phyloP scores from a whole-genome alignment of 306 rosid species.

The Fagus sylvatica region DNA sequence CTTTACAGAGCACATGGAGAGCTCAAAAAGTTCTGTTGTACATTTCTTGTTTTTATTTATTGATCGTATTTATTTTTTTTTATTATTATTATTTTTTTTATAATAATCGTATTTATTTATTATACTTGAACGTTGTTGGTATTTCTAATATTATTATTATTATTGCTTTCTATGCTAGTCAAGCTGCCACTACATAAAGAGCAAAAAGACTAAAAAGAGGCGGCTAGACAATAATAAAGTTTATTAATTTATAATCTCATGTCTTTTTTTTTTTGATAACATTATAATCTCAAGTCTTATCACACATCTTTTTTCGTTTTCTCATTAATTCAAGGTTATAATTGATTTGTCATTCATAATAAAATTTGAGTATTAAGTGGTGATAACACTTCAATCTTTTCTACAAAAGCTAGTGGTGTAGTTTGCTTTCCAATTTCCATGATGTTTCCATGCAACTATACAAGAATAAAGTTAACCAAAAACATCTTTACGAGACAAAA shows the following conservation, averaged over 20 bases:
- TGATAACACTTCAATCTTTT: background rate
- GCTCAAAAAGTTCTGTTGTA: conserved; percentile 8
- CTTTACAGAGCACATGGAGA: conserved; percentile 34
- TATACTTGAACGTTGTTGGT: too few relatives aligned
- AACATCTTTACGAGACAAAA: background rate
- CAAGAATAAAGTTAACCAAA: background rate
- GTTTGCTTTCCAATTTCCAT: background rate
- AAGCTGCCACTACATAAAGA: conserved; percentile 25
- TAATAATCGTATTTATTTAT: too few relatives aligned
- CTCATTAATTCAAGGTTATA: background rate
- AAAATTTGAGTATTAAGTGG: background rate
- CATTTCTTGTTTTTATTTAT: conserved; percentile 6
- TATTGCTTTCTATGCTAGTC: background rate
- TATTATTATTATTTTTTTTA: too few relatives aligned
- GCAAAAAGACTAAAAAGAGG: conserved; percentile 38
- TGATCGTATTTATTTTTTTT: background rate
- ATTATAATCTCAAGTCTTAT: background rate
- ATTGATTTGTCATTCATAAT: background rate
- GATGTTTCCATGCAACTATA: background rate
- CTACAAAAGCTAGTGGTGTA: background rate
- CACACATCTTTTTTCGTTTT: conserved; percentile 3
- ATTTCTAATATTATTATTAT: background rate
- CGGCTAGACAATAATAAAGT: conserved; percentile 27
- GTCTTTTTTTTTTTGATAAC: too few relatives aligned
- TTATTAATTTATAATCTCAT: too few relatives aligned